These are phyloP conservation scores for Suhomyces prunicola DNA, from an alignment of 805 yeast species.

Conservation along the genomic window DNA sequence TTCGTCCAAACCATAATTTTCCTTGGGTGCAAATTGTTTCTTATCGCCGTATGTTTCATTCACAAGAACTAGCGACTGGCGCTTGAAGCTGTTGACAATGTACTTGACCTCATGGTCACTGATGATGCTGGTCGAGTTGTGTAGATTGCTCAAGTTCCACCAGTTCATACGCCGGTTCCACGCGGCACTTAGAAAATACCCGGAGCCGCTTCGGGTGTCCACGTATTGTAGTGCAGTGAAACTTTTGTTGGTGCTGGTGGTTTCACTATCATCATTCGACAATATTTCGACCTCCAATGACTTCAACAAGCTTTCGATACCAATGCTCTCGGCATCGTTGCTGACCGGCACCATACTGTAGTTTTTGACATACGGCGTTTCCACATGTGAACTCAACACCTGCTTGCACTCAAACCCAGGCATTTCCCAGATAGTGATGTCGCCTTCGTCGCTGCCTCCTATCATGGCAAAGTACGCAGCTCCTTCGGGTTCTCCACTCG, in stretches of 20 bases:
- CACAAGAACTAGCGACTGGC: conserved; percentile 38
- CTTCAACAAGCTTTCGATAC: conserved; percentile 17
- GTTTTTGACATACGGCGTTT: conserved; percentile 18
- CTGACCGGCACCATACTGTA: conserved; percentile 23
- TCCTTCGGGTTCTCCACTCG: conserved; percentile 11
- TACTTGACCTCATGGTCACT: conserved; percentile 16
- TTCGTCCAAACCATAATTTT: conserved; percentile 4
- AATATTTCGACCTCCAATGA: conserved; percentile 19
- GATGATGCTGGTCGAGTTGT: conserved; percentile 16
- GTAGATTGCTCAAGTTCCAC: conserved; percentile 24
- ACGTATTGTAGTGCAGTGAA: conserved; percentile 12
- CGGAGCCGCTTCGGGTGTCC: neutral
- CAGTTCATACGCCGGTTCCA: conserved; percentile 23
- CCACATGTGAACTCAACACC: conserved; percentile 20
- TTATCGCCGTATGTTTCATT: conserved; percentile 30
- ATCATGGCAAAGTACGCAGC: conserved; percentile 42
- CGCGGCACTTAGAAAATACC: conserved; percentile 24
- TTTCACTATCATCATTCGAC: conserved; percentile 4
- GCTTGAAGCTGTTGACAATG: conserved; percentile 18
- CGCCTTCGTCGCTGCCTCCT: conserved; percentile 63
- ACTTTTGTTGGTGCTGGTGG: conserved; percentile 6
- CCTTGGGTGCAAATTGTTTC: conserved; percentile 4
- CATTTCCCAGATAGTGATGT: conserved; percentile 73
- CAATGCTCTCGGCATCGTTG: conserved; percentile 7
- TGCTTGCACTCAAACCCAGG: conserved; percentile 56